Percentiles rank a stretch among this genome's conserved stretches.
These are phyloP conservation scores for Aulographum hederae DNA, from an alignment of 2,329 filamentous ascomycete genomes.

Conservation along the genomic window DNA sequence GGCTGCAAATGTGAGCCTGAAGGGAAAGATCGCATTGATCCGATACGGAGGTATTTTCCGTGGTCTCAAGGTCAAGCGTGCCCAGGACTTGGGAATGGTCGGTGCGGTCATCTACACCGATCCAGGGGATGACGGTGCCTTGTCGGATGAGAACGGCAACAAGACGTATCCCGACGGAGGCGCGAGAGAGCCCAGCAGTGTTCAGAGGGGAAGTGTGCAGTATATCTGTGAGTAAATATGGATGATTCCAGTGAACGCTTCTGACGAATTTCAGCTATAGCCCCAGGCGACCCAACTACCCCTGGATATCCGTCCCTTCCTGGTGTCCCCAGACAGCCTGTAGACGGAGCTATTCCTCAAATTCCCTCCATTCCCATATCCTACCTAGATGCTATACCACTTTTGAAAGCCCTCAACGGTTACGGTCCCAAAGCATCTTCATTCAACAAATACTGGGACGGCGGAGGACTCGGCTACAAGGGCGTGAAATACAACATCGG, in stretches of 20 bases:
- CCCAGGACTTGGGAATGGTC: constrained; percentile 76
- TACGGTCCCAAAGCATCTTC: constrained; percentile 62
- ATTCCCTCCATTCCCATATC: constrained; percentile 90
- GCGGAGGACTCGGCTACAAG: constrained; percentile 56
- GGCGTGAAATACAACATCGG: constrained; percentile 75
- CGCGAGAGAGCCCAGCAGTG: constrained; percentile 70
- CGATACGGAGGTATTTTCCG: constrained; percentile 80
- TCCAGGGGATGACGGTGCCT: constrained; percentile 70
- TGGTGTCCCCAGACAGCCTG: constrained; percentile 58
- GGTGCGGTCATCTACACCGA: constrained; percentile 76
- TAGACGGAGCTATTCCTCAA: constrained; percentile 51
- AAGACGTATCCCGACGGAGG: constrained; percentile 69
- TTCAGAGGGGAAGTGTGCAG: constrained; percentile 75
- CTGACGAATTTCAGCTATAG: constrained; percentile 24
- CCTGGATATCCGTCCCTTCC: constrained; percentile 88
- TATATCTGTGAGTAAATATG: constrained; percentile 22
- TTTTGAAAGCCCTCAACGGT: constrained; percentile 80
- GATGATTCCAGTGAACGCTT: background rate
- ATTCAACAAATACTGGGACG: constrained; percentile 55
- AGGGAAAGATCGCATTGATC: constrained; percentile 72
- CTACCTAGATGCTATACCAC: constrained; percentile 67
- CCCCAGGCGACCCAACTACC: constrained; percentile 66
- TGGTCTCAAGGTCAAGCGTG: constrained; percentile 81
- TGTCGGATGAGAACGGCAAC: constrained; percentile 67
- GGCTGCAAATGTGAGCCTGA: constrained; percentile 52